Conservation (phyloP, 1,284 basidiomycete genomes). For the Puccinia hordei region DNA sequence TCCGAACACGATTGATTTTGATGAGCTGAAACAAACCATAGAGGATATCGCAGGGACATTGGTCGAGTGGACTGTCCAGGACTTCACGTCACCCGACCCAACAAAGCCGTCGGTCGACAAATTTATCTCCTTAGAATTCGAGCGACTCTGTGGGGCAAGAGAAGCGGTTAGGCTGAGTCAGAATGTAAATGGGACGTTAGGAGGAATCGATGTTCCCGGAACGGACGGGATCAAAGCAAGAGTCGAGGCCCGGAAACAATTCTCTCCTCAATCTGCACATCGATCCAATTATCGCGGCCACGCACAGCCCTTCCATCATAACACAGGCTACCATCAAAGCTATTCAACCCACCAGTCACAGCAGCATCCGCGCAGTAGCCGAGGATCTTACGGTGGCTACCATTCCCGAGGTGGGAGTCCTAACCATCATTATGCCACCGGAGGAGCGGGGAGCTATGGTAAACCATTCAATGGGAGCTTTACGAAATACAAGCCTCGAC, state of each 20-base stretch:
- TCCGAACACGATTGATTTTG: slow-evolving; percentile 13
- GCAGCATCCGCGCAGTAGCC: not conserved
- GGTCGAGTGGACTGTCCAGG: slow-evolving; percentile 36
- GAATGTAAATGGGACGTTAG: slow-evolving; percentile 4
- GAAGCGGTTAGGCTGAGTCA: slow-evolving; percentile 37
- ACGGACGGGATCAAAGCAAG: slow-evolving; percentile 17
- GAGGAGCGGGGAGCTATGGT: not conserved
- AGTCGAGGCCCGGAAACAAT: slow-evolving; percentile 30
- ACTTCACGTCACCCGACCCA: slow-evolving; percentile 15
- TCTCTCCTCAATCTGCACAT: slow-evolving; percentile 24
- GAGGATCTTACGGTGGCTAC: slow-evolving; percentile 23
- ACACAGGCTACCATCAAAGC: slow-evolving; percentile 6
- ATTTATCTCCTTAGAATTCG: slow-evolving; percentile 38
- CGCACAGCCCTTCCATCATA: not conserved
- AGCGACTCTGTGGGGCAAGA: slow-evolving; percentile 40
- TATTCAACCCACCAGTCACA: not conserved
- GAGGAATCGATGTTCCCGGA: slow-evolving; percentile 27
- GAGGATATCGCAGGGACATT: slow-evolving; percentile 23
- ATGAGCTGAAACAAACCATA: slow-evolving; percentile 28
- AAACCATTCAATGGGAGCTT: slow-evolving; percentile 29
- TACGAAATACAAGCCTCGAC: slow-evolving; percentile 24
- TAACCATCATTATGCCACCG: not conserved
- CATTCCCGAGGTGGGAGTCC: slow-evolving; percentile 15
- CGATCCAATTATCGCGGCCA: slow-evolving; percentile 31
- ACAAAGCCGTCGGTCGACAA: slow-evolving; percentile 21